These are phyloP conservation scores for cucumber (Cucumis sativus) DNA, from an alignment of 306 rosid species.

Conservation along the genomic window Cucumber_9930_V3 NC_026658.2:2577501-2578000, in stretches of 20 bases:
- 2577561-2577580: slow-evolving; percentile 52
- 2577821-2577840: background rate
- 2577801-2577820: background rate
- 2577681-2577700: background rate
- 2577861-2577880: background rate
- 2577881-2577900: background rate
- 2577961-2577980: background rate
- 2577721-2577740: background rate
- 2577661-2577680: background rate
- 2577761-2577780: background rate
- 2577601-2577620: slow-evolving; percentile 58
- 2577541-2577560: slow-evolving; percentile 26
- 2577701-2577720: background rate
- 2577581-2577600: slow-evolving; percentile 52
- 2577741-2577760: background rate
- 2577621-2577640: slow-evolving; percentile 13
- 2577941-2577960: background rate
- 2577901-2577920: background rate
- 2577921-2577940: background rate
- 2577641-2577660: background rate
- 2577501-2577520: background rate
- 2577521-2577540: background rate
- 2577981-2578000: background rate
- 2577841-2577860: background rate
- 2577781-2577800: background rate